Evolutionary conservation across 441 rosid species (phyloP).

Genomic region (Macaranga tanarius): DNA sequence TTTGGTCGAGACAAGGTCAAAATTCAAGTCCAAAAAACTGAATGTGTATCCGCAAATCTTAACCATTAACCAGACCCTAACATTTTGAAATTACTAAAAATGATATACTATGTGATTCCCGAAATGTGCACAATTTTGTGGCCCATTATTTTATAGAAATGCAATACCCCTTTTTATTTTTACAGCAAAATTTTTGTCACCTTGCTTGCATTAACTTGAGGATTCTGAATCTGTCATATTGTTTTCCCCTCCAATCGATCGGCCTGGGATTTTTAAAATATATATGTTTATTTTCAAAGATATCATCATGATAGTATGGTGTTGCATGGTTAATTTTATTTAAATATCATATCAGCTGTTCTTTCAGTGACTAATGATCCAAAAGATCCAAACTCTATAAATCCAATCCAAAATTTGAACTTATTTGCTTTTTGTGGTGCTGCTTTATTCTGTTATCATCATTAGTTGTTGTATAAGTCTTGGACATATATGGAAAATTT

Average conservation of each 20-base stretch:
- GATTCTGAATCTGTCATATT: background rate
- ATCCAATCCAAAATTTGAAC: background rate
- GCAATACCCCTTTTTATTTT: background rate
- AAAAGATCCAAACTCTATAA: constrained; percentile 23
- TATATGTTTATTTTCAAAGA: constrained; percentile 12
- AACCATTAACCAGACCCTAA: background rate
- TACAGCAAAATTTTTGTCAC: constrained; percentile 6
- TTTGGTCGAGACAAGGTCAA: background rate
- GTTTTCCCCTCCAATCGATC: background rate
- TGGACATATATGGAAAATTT: constrained; percentile 24
- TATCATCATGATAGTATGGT: constrained; percentile 16
- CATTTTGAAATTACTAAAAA: background rate
- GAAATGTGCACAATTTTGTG: background rate
- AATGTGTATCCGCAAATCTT: background rate
- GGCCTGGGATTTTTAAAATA: constrained; percentile 10
- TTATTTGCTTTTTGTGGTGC: constrained; percentile 6
- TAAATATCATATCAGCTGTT: constrained; percentile 3
- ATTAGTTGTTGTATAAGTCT: constrained; percentile 23
- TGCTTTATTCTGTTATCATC: constrained; percentile 24
- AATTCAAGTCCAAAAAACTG: background rate
- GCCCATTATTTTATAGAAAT: background rate
- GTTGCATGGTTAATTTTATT: constrained; percentile 8
- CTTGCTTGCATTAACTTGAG: background rate
- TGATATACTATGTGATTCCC: background rate
- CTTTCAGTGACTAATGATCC: constrained; percentile 13